Evolutionary conservation across 257 asterid species (phyloP).

Genomic region (Nicotiana knightiana): DNA sequence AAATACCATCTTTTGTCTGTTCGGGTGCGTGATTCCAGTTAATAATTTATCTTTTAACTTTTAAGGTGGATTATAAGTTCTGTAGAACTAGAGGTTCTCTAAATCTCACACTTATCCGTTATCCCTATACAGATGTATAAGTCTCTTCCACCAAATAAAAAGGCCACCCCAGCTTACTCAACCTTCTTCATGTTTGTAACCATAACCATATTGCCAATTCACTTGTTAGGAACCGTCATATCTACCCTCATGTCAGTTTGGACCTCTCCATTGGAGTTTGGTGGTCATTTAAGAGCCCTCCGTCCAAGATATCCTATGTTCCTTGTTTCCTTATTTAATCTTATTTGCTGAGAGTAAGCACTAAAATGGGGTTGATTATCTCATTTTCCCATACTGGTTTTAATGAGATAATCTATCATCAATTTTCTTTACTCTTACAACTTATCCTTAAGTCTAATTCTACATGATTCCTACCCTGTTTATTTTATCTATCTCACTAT

Average conservation of each 20-base stretch:
- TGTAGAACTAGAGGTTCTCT: background rate
- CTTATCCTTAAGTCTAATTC: background rate
- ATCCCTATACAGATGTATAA: background rate
- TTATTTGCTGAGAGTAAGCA: background rate
- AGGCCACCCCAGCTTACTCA: background rate
- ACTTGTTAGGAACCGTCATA: background rate
- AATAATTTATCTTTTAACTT: background rate
- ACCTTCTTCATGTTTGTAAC: background rate
- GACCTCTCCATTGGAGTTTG: background rate
- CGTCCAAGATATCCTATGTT: background rate
- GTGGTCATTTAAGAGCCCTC: background rate
- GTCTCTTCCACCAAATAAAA: background rate
- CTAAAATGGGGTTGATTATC: background rate
- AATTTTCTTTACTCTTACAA: background rate
- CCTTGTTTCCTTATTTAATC: background rate
- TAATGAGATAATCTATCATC: background rate
- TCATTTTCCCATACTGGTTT: background rate
- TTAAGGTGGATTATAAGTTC: background rate
- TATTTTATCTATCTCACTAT: background rate
- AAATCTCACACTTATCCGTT: background rate
- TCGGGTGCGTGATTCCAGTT: background rate
- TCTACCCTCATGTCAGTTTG: background rate
- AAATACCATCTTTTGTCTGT: background rate
- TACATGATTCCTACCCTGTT: background rate
- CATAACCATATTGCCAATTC: background rate